phyloP scores from a whole-genome alignment of 768 basidiomycete genomes.

The Leccinum rimulosum region DNA sequence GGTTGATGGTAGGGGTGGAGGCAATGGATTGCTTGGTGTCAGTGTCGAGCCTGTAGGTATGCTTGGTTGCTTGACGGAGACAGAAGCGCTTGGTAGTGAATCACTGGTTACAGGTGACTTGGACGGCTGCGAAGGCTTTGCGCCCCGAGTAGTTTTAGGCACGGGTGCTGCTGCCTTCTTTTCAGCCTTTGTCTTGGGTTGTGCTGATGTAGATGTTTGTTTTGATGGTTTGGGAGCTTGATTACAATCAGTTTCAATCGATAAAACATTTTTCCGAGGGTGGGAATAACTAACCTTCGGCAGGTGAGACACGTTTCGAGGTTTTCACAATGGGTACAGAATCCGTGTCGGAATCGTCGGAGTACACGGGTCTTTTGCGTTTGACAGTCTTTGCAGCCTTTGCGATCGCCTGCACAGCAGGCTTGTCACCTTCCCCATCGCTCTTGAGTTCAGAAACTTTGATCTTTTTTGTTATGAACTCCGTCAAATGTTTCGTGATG shows the following conservation, averaged over 20 bases:
- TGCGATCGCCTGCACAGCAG: conserved; percentile 18
- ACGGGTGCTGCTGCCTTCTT: conserved; percentile 3
- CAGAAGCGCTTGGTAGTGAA: conserved; percentile 14
- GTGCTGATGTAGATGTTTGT: not conserved
- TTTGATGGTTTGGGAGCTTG: conserved; percentile 17
- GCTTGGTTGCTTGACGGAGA: not conserved
- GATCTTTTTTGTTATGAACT: conserved; percentile 31
- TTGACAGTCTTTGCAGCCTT: conserved; percentile 17
- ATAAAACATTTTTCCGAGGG: not conserved
- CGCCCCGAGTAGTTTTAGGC: not conserved
- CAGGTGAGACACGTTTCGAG: conserved; percentile 3
- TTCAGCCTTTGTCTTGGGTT: conserved; percentile 3
- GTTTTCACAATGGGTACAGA: conserved; percentile 15
- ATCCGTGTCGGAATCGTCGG: conserved; percentile 26
- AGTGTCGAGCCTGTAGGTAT: not conserved
- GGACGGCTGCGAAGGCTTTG: conserved; percentile 3
- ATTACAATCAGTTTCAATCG: conserved; percentile 1
- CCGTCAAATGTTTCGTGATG: conserved; percentile 34
- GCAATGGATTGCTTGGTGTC: not conserved
- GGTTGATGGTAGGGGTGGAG: not conserved
- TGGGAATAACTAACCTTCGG: conserved; percentile 16
- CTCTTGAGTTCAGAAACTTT: conserved; percentile 33
- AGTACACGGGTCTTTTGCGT: conserved; percentile 25
- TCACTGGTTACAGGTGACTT: conserved; percentile 20
- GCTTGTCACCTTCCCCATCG: conserved; percentile 32